Evolutionary conservation across 2,329 filamentous ascomycete species (phyloP), one percentile per base, ranked within the genome.

Genomic region (Ploettnerulaceae sp.): DNA sequence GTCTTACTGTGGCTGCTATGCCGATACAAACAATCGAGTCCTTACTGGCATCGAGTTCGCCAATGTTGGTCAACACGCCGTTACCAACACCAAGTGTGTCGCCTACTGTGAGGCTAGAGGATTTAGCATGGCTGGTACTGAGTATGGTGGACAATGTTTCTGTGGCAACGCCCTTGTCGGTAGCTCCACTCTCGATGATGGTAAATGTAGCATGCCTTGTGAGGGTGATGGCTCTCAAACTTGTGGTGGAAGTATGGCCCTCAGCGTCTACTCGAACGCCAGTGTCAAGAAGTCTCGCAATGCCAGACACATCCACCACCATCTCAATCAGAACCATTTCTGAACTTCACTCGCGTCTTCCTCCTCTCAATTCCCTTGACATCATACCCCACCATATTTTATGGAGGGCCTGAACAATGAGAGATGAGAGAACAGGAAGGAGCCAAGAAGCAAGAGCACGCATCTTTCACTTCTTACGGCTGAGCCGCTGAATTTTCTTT

Each of bases 221-320:
- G 68, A 70, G 41, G 76, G 74, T 17, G 70, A 77, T 52, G 50
- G 51, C 1, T 61, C 57, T 8, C 64, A 77, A 57, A 66, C 66
- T 5, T 81, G 77, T 55, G 77, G 77, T 36, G 76, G 75, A 12
- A 52, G 60, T 44, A 67, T 68, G 63, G 65, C 69, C 7, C 63
- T 76, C 39, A 70, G 64, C 47, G 66, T 75, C 45, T 77, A 70
- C 57, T 34, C 43, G 18, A 53, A 45, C 26, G 36, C 12, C 7
- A 26, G 45, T 7, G 17, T 15, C 20, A 36, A 35, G 37, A 40
- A 35, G 29, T 32, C 12, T 33, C 5, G n/a, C n/a, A n/a, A 33
- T n/a, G 32, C 28, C 25, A 38, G 25, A 37, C 22, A 38, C 31
- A 11, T 35, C 18, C 43, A 29, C 7, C 31, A 26, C 18, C 39